Percentiles rank a stretch among this genome's conserved stretches.
Evolutionary conservation across 164 flowering plant genomes (phyloP).

Genomic region (Vitis amurensis): DNA sequence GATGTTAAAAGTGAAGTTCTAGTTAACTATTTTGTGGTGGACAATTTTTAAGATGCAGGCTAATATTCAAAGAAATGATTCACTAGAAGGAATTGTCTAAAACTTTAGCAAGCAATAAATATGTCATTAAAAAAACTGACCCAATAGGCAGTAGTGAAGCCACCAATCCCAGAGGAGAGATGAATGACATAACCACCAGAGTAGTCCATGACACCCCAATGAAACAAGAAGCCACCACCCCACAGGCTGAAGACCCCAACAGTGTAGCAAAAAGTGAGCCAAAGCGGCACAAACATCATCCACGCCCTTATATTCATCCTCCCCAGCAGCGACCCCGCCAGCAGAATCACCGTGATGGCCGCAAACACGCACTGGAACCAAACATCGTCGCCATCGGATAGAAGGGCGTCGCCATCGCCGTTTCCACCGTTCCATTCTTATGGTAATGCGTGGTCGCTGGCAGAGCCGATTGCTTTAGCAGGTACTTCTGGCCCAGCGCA

Average conservation of each 20-base stretch:
- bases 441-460: not conserved
- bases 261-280: conserved; percentile 6
- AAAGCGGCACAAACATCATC: conserved; percentile 10
- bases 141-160: conserved; percentile 6
- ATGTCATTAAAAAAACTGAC: not conserved
- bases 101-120: too few relatives aligned
- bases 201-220: conserved; percentile 8
- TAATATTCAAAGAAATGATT: too few relatives aligned
- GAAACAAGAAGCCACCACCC: conserved; percentile 9
- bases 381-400: conserved; percentile 9
- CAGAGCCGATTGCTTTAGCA: conserved; percentile 1
- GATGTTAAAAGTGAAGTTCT: too few relatives aligned
- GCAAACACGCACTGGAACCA: conserved; percentile 11
- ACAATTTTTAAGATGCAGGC: too few relatives aligned
- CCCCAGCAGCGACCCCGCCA: conserved; percentile 4
- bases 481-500: conserved; percentile 11
- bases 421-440: not conserved
- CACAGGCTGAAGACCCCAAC: conserved; percentile 6
- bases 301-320: conserved; percentile 5
- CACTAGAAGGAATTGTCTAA: too few relatives aligned
- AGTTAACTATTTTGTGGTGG: too few relatives aligned
- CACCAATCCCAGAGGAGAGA: conserved; percentile 8
- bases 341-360: conserved; percentile 3
- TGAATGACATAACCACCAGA: conserved; percentile 10
- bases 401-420: conserved; percentile 4